A percentile compares a stretch with the other conserved stretches of the same genome.
Evolutionary conservation across 352 stramenopile species (phyloP).

Genomic region (Globisporangium alternatum): DNA sequence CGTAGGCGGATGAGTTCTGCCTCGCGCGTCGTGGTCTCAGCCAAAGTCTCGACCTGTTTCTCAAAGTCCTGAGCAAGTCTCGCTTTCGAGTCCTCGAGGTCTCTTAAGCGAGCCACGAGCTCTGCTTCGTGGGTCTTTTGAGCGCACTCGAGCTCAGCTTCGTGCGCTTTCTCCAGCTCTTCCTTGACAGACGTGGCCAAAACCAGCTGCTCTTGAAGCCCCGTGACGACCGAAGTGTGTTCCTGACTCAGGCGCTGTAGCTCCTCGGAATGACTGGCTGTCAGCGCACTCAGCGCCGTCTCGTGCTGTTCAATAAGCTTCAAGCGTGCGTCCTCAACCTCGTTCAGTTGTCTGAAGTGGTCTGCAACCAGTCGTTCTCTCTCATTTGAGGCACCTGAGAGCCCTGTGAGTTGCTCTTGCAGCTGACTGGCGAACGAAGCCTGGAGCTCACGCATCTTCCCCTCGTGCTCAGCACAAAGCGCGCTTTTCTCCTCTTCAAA

Average conservation of each 20-base stretch:
- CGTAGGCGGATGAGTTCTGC: constrained; percentile 3
- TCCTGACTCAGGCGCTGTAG: neutral
- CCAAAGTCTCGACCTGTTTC: neutral
- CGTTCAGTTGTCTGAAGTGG: neutral
- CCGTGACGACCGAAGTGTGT: neutral
- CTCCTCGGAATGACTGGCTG: neutral
- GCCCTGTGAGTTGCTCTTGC: neutral
- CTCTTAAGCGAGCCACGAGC: neutral
- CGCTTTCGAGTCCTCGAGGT: neutral
- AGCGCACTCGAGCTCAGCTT: neutral
- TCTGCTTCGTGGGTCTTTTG: neutral
- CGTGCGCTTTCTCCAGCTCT: neutral
- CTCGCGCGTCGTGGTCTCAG: constrained; percentile 6
- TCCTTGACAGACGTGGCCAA: neutral
- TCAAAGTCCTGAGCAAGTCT: constrained; percentile 8
- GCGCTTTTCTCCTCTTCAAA: neutral
- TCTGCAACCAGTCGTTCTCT: neutral
- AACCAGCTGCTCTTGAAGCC: neutral
- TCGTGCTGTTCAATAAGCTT: neutral
- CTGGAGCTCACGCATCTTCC: neutral
- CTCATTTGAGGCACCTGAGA: neutral
- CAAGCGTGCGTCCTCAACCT: neutral
- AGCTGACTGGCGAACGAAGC: neutral
- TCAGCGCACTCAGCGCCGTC: neutral
- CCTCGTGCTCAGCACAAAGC: neutral